A percentile compares a stretch with the other conserved stretches of the same genome.
Conservation (phyloP, 495 filamentous ascomycete genomes). For the Podospora appendiculata region DNA sequence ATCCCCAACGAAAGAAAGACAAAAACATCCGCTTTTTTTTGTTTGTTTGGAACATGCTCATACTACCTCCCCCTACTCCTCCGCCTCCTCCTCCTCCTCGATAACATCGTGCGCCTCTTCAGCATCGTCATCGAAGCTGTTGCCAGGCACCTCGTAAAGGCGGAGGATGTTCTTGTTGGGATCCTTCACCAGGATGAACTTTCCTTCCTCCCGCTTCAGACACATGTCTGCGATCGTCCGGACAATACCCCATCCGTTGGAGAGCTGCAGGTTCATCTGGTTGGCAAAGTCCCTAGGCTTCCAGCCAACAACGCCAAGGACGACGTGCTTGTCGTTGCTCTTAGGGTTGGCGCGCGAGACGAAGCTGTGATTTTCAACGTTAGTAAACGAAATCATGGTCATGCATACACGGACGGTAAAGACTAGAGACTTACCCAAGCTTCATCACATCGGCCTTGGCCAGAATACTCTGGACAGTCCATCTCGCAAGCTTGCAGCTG, state of each 20-base stretch:
- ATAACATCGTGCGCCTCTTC: conserved; percentile 26
- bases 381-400: background rate
- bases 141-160: conserved; percentile 81
- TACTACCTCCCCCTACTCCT: conserved; percentile 10
- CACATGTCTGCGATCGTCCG: conserved; percentile 93
- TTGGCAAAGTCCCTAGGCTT: conserved; percentile 93
- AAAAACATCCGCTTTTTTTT: background rate
- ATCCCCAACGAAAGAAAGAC: background rate
- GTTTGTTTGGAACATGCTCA: background rate
- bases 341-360: conserved; percentile 90
- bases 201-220: conserved; percentile 62
- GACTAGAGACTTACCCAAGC: conserved; percentile 60
- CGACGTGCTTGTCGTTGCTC: conserved; percentile 79
- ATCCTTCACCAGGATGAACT: conserved; percentile 72
- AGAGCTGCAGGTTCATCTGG: conserved; percentile 95
- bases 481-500: conserved; percentile 91
- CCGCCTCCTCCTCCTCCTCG: conserved; percentile 24
- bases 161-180: conserved; percentile 91
- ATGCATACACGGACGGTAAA: too few species aligned
- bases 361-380: conserved; percentile 49
- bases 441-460: conserved; percentile 97
- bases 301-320: conserved; percentile 93
- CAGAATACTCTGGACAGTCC: conserved; percentile 92
- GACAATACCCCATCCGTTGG: conserved; percentile 98
- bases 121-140: conserved; percentile 66